phyloP scores from a whole-genome alignment of 2,329 filamentous ascomycete species.

The Didymella pinodella region DNA sequence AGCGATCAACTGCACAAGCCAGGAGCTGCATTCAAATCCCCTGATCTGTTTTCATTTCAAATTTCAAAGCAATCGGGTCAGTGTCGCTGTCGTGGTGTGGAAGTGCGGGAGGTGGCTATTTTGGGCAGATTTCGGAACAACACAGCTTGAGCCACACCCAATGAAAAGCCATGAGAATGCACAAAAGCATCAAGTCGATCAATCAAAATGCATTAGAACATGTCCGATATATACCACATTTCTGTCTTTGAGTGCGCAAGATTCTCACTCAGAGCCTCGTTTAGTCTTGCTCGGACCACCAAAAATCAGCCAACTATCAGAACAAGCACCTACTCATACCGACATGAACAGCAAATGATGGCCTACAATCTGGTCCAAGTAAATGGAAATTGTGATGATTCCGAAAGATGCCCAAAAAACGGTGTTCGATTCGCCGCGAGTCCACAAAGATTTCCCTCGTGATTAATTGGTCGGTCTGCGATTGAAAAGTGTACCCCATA shows the following conservation, averaged over 20 bases:
- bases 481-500: too few species aligned
- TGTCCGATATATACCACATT: neutral
- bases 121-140: neutral
- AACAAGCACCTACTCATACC: neutral
- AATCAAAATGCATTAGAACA: neutral
- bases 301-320: neutral
- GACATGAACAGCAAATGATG: neutral
- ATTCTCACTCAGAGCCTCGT: neutral
- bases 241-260: neutral
- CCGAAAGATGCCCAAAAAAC: too few species aligned
- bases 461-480: too few species aligned
- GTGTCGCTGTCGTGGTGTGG: neutral
- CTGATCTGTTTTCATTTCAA: neutral
- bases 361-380: neutral
- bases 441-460: neutral
- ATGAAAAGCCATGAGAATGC: neutral
- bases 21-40: neutral
- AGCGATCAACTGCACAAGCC: neutral
- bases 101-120: neutral
- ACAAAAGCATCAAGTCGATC: neutral
- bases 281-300: neutral
- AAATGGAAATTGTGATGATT: neutral
- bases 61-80: neutral
- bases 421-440: slow-evolving; percentile 11
- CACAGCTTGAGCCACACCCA: neutral